A percentile compares a stretch with the other conserved stretches of the same genome.
Conservation (phyloP, 441 rosid species). For the Syzygium syzygioides region DNA sequence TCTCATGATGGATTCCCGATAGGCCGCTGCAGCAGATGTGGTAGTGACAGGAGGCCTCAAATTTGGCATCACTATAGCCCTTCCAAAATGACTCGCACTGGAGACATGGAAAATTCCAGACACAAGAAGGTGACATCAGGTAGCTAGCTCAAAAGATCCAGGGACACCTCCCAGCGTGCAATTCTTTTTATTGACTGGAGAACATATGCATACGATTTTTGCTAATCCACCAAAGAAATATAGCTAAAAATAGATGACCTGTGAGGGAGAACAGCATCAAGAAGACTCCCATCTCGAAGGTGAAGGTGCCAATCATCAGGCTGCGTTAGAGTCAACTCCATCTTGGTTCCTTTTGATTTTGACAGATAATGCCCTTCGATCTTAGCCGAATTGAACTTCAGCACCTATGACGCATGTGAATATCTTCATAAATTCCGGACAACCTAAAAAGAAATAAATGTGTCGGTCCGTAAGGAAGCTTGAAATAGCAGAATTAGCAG, state of each 20-base stretch:
- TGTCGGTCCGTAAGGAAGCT: not conserved
- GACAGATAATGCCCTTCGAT: not conserved
- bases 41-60: conserved; percentile 78
- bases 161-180: not conserved
- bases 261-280: conserved; percentile 66
- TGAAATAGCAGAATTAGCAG: not conserved
- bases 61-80: conserved; percentile 92
- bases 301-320: conserved; percentile 98
- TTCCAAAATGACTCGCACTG: conserved; percentile 64
- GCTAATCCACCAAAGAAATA: not conserved
- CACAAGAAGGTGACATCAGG: not conserved
- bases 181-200: no score
- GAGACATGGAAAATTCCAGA: not conserved
- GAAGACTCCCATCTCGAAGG: conserved; percentile 72
- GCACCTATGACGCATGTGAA: not conserved
- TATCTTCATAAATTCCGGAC: not conserved
- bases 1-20: conserved; percentile 49
- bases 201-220: not conserved
- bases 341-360: not conserved
- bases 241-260: conserved; percentile 30
- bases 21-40: conserved; percentile 62
- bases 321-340: conserved; percentile 68
- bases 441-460: not conserved
- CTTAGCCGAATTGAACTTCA: not conserved
- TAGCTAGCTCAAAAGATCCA: not conserved